These are phyloP conservation scores for Hyaloscypha hepaticicola DNA, from an alignment of 495 filamentous ascomycete genomes.

Conservation along the genomic window DNA sequence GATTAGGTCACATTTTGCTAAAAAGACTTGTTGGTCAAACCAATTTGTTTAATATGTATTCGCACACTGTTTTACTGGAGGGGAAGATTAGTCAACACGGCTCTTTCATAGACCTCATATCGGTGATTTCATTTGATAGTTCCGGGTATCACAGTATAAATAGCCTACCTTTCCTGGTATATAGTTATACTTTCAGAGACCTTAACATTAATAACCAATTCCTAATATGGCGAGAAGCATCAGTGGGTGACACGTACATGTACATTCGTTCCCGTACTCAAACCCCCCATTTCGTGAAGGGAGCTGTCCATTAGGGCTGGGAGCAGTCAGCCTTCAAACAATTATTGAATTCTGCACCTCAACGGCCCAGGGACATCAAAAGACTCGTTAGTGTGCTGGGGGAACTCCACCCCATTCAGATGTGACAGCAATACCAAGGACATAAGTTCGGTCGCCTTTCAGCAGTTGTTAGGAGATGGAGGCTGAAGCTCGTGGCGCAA, in stretches of 20 bases:
- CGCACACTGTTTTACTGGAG: background rate
- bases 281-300: no score
- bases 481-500: background rate
- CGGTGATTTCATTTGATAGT: no score
- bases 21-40: background rate
- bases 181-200: no score
- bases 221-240: no score
- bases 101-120: no score
- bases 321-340: no score
- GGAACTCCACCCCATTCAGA: background rate
- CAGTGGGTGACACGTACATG: no score
- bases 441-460: background rate
- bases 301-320: no score
- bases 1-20: background rate
- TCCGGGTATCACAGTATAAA: no score
- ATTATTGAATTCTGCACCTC: background rate
- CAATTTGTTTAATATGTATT: background rate
- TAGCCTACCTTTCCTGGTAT: no score
- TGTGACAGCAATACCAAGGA: background rate
- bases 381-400: background rate
- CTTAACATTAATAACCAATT: no score
- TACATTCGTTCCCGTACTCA: no score
- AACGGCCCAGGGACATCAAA: background rate
- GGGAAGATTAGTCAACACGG: background rate
- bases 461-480: background rate